Percentiles rank a stretch among this genome's conserved stretches.
Conservation (phyloP, 176 grass and related monocot species). For the Hsuehochloa calcarea region DNA sequence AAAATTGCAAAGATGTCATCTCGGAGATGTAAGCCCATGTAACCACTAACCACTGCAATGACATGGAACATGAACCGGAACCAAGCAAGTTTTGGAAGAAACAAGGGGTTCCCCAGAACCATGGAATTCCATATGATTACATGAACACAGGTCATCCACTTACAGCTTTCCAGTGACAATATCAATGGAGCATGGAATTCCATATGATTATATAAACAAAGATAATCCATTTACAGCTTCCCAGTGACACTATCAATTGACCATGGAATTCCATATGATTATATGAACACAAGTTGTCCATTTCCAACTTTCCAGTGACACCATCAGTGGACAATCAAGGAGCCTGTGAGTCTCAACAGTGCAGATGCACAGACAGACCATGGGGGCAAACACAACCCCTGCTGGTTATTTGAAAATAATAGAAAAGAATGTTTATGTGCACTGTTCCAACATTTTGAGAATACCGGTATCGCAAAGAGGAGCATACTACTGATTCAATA, state of each 20-base stretch:
- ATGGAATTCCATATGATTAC: slow-evolving; percentile 28
- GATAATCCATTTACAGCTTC: slow-evolving; percentile 34
- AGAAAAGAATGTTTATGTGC: slow-evolving; percentile 43
- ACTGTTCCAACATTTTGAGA: slow-evolving; percentile 33
- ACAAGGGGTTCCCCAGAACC: background rate
- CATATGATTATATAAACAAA: slow-evolving; percentile 33
- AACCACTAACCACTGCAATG: background rate
- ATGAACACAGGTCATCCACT: slow-evolving; percentile 7
- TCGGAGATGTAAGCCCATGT: background rate
- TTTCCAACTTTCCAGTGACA: slow-evolving; percentile 39
- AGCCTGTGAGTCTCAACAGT: slow-evolving; percentile 1
- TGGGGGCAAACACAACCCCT: background rate
- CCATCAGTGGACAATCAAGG: background rate
- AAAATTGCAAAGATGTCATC: background rate
- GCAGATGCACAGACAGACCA: slow-evolving; percentile 6
- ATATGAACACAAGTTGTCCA: slow-evolving; percentile 20
- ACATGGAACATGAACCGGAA: background rate
- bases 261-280: slow-evolving; percentile 28
- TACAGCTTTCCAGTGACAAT: slow-evolving; percentile 36
- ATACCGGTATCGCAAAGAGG: slow-evolving; percentile 7
- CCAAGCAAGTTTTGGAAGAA: background rate
- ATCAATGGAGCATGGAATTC: background rate
- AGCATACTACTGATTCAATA: slow-evolving; percentile 14
- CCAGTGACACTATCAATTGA: background rate
- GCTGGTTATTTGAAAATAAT: slow-evolving; percentile 13